Conservation (phyloP, 1,284 basidiomycete genomes). For the Heterobasidion occidentale region DNA sequence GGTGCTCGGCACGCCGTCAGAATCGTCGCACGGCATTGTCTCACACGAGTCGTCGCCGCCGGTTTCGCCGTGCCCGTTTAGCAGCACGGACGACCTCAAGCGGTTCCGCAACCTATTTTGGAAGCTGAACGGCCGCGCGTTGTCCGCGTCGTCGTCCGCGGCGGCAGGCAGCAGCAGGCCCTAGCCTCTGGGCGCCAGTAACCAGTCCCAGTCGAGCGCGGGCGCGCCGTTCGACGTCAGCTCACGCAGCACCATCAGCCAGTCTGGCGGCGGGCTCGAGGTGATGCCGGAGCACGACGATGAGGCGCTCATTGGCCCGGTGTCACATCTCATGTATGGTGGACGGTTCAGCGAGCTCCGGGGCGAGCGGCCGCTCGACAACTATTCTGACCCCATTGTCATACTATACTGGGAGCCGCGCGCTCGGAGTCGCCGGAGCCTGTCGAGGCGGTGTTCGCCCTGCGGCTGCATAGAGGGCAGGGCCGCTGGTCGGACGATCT, state of each 20-base stretch:
- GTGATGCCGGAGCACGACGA: conserved; percentile 22
- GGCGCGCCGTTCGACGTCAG: conserved; percentile 19
- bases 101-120: conserved; percentile 68
- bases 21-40: conserved; percentile 25
- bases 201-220: conserved; percentile 13
- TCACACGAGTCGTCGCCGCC: conserved; percentile 31
- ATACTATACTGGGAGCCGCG: conserved; percentile 16
- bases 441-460: conserved; percentile 18
- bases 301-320: conserved; percentile 9
- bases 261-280: conserved; percentile 44
- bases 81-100: conserved; percentile 55
- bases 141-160: conserved; percentile 1
- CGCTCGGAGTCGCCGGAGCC: background rate
- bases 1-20: conserved; percentile 2
- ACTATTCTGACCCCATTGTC: conserved; percentile 14
- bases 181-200: too few species aligned
- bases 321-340: conserved; percentile 19
- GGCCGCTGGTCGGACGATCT: conserved; percentile 15
- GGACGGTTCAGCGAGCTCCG: conserved; percentile 19
- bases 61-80: conserved; percentile 29
- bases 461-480: conserved; percentile 21
- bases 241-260: conserved; percentile 14
- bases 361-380: conserved; percentile 17
- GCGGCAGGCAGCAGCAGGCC: conserved; percentile 14
- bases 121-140: conserved; percentile 14